Evolutionary conservation across 2,329 filamentous ascomycete genomes (phyloP).

Genomic region (Aureobasidium sp.): DNA sequence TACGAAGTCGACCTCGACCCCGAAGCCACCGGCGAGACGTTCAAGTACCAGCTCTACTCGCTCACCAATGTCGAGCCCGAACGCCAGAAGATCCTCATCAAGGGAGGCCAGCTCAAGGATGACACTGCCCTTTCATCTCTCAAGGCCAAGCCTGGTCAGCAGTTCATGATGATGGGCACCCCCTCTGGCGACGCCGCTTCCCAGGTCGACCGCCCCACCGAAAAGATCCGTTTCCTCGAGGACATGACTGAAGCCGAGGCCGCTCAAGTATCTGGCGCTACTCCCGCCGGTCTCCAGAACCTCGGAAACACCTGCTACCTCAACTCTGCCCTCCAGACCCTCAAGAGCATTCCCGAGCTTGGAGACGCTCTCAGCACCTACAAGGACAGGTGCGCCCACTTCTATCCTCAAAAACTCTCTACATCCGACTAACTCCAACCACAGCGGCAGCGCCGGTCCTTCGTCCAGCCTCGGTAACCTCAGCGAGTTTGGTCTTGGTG

Average conservation of each 20-base stretch:
- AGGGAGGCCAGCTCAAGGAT: conserved; percentile 92
- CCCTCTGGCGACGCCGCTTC: conserved; percentile 59
- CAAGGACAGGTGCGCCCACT: conserved; percentile 24
- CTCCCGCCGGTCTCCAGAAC: conserved; percentile 81
- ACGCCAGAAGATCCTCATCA: conserved; percentile 91
- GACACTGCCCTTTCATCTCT: conserved; percentile 80
- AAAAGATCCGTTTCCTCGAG: conserved; percentile 81
- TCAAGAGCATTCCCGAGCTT: conserved; percentile 84
- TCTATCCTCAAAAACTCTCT: background rate
- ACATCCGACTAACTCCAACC: background rate
- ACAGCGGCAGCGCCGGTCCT: background rate
- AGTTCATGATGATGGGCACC: conserved; percentile 95
- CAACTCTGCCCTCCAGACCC: conserved; percentile 91
- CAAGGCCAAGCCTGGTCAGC: conserved; percentile 76
- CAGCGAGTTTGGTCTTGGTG: conserved; percentile 51
- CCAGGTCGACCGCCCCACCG: conserved; percentile 64
- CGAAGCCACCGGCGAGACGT: conserved; percentile 75
- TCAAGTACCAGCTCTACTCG: conserved; percentile 94
- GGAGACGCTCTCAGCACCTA: conserved; percentile 70
- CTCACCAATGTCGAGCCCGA: conserved; percentile 93
- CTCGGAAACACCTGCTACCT: conserved; percentile 97
- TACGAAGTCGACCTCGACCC: conserved; percentile 90
- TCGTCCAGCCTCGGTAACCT: conserved; percentile 34
- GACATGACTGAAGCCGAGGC: conserved; percentile 96
- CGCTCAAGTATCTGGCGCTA: conserved; percentile 74